Evolutionary conservation across 2,329 filamentous ascomycete species (phyloP).

Genomic region (Trichoderma sp.): DNA sequence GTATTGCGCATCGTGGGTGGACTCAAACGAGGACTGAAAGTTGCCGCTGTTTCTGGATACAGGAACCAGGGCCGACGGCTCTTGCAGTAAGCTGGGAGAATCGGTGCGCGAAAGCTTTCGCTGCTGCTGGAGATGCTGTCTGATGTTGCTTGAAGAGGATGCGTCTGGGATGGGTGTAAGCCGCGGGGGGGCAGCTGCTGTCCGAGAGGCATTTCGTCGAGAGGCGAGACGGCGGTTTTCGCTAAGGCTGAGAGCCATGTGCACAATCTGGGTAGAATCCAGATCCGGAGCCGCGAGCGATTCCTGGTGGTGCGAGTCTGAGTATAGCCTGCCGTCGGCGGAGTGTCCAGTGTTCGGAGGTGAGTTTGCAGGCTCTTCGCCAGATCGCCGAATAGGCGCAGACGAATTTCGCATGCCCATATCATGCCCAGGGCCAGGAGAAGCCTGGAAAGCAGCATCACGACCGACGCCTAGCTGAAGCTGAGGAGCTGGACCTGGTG

Average conservation of each 20-base stretch:
- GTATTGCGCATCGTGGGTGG: slow-evolving; percentile 44
- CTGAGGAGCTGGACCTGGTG: neutral
- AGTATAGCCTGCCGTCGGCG: neutral
- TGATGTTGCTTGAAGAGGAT: slow-evolving; percentile 57
- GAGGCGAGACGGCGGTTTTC: slow-evolving; percentile 70
- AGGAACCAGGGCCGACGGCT: slow-evolving; percentile 40
- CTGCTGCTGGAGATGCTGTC: slow-evolving; percentile 71
- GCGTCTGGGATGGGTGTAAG: slow-evolving; percentile 53
- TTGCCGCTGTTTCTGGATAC: slow-evolving; percentile 43
- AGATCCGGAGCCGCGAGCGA: slow-evolving; percentile 51
- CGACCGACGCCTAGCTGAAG: neutral
- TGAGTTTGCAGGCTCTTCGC: neutral
- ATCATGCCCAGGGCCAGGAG: slow-evolving; percentile 1
- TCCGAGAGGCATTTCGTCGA: slow-evolving; percentile 54
- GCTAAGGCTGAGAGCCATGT: slow-evolving; percentile 85
- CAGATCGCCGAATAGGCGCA: slow-evolving; percentile 2
- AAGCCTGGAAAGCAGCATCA: slow-evolving; percentile 6
- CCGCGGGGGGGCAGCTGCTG: slow-evolving; percentile 49
- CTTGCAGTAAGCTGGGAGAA: slow-evolving; percentile 55
- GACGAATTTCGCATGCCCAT: slow-evolving; percentile 14
- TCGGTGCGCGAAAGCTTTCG: slow-evolving; percentile 59
- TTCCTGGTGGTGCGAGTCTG: slow-evolving; percentile 24
- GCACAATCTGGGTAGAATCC: slow-evolving; percentile 86
- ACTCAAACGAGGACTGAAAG: slow-evolving; percentile 49
- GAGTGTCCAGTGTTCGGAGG: neutral